Conservation (phyloP, 108 stramenopile genomes). For the Schizochytrium sp. region DNA sequence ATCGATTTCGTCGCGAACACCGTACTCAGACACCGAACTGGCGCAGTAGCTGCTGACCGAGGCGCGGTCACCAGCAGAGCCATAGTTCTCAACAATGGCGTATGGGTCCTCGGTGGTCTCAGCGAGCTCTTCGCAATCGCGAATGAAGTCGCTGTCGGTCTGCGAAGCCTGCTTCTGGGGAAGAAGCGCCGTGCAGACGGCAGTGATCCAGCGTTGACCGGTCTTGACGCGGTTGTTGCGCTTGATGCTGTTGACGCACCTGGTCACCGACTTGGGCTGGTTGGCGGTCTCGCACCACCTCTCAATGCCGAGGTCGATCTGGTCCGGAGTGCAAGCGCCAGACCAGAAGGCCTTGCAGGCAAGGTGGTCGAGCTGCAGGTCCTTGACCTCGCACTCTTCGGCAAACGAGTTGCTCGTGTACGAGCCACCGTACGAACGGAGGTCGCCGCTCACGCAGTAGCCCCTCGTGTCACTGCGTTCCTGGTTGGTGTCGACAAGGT, state of each 20-base stretch:
- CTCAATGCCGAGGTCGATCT: background rate
- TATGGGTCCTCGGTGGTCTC: background rate
- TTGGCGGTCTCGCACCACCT: background rate
- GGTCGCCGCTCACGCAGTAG: background rate
- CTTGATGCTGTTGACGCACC: background rate
- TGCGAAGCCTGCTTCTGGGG: background rate
- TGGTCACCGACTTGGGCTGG: background rate
- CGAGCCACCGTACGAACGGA: background rate
- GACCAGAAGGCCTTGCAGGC: conserved; percentile 8
- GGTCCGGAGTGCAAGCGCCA: background rate
- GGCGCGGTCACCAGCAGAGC: background rate
- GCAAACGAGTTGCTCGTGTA: background rate
- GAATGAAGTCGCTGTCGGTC: background rate
- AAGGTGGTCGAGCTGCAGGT: background rate
- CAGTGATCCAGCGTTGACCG: background rate
- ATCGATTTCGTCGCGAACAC: background rate
- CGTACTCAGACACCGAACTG: background rate
- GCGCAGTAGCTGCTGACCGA: background rate
- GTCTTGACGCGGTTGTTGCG: background rate
- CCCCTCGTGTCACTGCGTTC: background rate
- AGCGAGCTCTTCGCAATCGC: background rate
- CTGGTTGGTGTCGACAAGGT: background rate
- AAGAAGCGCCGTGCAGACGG: background rate
- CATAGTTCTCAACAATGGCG: background rate
- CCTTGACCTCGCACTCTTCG: background rate